A percentile compares a stretch with the other conserved stretches of the same genome.
Evolutionary conservation across 169 alveolate genomes (phyloP).

Genomic region (Plasmodium falciparum): DNA sequence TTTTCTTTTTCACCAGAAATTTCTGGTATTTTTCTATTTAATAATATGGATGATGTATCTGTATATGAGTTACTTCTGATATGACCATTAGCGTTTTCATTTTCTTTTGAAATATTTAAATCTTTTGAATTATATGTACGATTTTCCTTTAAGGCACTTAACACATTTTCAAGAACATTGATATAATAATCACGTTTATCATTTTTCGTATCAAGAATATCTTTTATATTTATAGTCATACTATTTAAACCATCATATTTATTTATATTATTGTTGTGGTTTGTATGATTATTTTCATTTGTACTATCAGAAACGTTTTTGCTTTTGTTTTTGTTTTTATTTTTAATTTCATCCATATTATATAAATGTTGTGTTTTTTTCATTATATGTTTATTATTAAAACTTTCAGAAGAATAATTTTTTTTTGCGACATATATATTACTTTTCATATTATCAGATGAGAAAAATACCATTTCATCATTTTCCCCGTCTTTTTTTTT

Average conservation of each 20-base stretch:
- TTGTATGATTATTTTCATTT: not conserved
- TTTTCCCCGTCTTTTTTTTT: too few relatives aligned
- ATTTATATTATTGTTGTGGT: not conserved
- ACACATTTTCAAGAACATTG: slow-evolving; percentile 36
- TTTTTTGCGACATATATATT: too few relatives aligned
- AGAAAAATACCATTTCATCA: too few relatives aligned
- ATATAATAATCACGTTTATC: slow-evolving; percentile 69
- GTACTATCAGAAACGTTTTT: not conserved
- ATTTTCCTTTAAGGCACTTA: slow-evolving; percentile 43
- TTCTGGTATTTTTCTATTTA: too few relatives aligned
- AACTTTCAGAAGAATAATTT: too few relatives aligned
- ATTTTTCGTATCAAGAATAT: slow-evolving; percentile 24
- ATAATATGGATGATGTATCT: too few relatives aligned
- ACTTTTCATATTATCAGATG: too few relatives aligned
- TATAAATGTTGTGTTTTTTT: too few relatives aligned
- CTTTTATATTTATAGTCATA: slow-evolving; percentile 43
- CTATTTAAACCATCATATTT: not conserved
- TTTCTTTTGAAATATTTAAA: not conserved
- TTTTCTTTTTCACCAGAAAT: too few relatives aligned
- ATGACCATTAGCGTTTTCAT: not conserved
- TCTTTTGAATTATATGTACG: slow-evolving; percentile 18
- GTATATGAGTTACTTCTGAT: too few relatives aligned
- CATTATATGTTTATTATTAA: too few relatives aligned
- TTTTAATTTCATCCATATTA: not conserved
- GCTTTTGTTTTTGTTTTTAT: not conserved